Evolutionary conservation across 2,329 filamentous ascomycete genomes (phyloP).

Genomic region (Neoarthrinium moseri): DNA sequence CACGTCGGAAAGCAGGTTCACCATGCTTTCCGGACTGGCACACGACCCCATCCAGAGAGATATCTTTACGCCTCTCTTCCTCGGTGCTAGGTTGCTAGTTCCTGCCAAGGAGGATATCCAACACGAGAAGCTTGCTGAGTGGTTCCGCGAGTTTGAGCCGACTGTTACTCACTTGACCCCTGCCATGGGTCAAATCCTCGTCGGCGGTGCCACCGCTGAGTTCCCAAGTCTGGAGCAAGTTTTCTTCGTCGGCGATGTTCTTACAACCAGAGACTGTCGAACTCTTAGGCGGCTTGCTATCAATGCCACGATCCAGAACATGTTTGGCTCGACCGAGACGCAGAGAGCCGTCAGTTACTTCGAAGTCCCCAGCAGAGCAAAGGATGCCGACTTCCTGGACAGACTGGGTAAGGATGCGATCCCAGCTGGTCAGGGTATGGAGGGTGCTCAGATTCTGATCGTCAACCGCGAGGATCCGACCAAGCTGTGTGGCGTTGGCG

Average conservation of each 20-base stretch:
- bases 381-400: constrained; percentile 60
- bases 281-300: constrained; percentile 73
- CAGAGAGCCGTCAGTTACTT: constrained; percentile 72
- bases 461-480: constrained; percentile 61
- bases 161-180: constrained; percentile 90
- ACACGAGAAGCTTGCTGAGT: constrained; percentile 82
- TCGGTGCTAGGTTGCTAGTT: constrained; percentile 77
- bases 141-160: constrained; percentile 74
- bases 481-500: constrained; percentile 64
- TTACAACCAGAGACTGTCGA: constrained; percentile 81
- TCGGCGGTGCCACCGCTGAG: constrained; percentile 75
- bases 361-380: constrained; percentile 63
- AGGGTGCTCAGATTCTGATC: constrained; percentile 72
- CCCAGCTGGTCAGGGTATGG: constrained; percentile 72
- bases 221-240: constrained; percentile 76
- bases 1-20: constrained; percentile 71
- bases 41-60: constrained; percentile 71
- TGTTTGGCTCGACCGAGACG: constrained; percentile 90
- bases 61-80: constrained; percentile 87
- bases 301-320: constrained; percentile 76
- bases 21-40: constrained; percentile 81
- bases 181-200: constrained; percentile 92
- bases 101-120: constrained; percentile 81
- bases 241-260: constrained; percentile 89
- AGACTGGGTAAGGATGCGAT: constrained; percentile 68